Conservation (phyloP, 495 filamentous ascomycete species). For the Astrothelium macrocarpum region DNA sequence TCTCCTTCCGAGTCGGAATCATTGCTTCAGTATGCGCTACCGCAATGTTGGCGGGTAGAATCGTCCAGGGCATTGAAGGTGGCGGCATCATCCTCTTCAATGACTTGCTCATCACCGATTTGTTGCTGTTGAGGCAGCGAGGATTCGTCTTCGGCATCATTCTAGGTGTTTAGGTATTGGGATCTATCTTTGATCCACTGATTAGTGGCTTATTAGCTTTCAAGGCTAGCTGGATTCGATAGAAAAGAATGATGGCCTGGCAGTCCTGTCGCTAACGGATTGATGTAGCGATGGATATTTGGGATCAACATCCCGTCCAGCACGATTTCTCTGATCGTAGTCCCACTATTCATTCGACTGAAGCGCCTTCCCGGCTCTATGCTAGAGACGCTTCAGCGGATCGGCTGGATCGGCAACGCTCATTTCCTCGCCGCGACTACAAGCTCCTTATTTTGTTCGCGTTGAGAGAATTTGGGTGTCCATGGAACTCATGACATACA, state of each 20-base stretch:
- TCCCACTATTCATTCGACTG: constrained; percentile 42
- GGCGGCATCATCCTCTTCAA: constrained; percentile 56
- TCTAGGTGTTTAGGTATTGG: constrained; percentile 41
- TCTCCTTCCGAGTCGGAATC: constrained; percentile 50
- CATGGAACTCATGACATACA: constrained; percentile 41
- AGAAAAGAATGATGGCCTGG: not conserved
- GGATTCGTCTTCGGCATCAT: constrained; percentile 38
- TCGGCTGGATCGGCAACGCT: constrained; percentile 36
- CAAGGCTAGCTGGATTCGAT: constrained; percentile 49
- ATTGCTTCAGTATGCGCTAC: constrained; percentile 49
- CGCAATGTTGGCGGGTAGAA: constrained; percentile 52
- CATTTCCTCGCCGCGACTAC: constrained; percentile 39
- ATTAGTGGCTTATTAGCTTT: constrained; percentile 55
- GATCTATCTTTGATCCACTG: constrained; percentile 56
- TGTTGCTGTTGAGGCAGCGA: constrained; percentile 45
- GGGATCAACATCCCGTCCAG: constrained; percentile 50
- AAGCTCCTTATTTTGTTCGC: constrained; percentile 45
- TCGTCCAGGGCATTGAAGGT: constrained; percentile 60
- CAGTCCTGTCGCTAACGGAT: constrained; percentile 17
- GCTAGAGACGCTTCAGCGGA: constrained; percentile 23
- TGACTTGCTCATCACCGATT: constrained; percentile 56
- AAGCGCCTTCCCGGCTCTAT: constrained; percentile 30
- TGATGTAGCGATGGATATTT: constrained; percentile 32
- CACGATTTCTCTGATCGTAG: constrained; percentile 36
- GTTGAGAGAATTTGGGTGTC: constrained; percentile 46